Evolutionary conservation across 2,329 filamentous ascomycete species (phyloP).

Genomic region (Corynespora cassiicola): DNA sequence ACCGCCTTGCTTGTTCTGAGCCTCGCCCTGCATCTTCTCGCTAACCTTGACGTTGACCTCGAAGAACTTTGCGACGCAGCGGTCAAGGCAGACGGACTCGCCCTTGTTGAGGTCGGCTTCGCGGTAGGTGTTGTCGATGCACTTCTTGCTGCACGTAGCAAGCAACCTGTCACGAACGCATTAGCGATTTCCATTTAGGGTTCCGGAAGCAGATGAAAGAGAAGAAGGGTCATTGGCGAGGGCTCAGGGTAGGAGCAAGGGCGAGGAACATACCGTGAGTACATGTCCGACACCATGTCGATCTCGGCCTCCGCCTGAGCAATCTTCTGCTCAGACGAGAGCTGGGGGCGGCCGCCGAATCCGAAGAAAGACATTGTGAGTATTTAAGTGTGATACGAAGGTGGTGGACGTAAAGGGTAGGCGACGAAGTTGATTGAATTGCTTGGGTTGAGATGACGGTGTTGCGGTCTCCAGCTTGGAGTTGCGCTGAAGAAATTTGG

Average conservation of each 20-base stretch:
- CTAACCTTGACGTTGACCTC: conserved; percentile 98
- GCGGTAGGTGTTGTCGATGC: conserved; percentile 89
- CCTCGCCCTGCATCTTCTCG: conserved; percentile 93
- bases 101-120: conserved; percentile 98
- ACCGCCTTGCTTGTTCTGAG: conserved; percentile 64
- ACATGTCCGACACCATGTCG: conserved; percentile 97
- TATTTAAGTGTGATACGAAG: background rate
- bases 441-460: conserved; percentile 8
- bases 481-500: conserved; percentile 13
- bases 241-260: background rate
- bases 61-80: conserved; percentile 98
- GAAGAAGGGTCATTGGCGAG: background rate
- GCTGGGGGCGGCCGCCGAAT: conserved; percentile 75
- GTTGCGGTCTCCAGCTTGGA: conserved; percentile 8
- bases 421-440: background rate
- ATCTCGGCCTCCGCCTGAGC: conserved; percentile 95
- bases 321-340: conserved; percentile 96
- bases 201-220: background rate
- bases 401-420: background rate
- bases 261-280: conserved; percentile 76
- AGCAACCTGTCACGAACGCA: conserved; percentile 66
- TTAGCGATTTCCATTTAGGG: conserved; percentile 4
- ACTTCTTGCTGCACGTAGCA: conserved; percentile 91
- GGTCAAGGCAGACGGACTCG: conserved; percentile 97
- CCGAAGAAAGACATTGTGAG: conserved; percentile 45